Evolutionary conservation across 2,329 filamentous ascomycete species (phyloP).

Genomic region (Zopfia rhizophila): DNA sequence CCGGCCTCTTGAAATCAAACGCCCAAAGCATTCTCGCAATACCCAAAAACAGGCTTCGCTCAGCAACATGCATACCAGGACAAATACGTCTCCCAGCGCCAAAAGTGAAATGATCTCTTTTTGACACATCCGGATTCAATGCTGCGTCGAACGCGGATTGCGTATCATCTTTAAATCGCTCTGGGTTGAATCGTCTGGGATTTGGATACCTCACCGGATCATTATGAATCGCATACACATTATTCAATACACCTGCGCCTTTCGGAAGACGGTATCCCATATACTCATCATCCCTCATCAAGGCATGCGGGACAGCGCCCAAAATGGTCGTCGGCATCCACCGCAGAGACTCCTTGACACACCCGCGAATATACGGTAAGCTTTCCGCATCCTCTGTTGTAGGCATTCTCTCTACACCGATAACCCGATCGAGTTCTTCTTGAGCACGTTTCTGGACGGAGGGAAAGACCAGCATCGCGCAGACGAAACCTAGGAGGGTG

Average conservation of each 20-base stretch:
- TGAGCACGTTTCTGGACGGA: conserved; percentile 59
- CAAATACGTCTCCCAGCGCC: conserved; percentile 51
- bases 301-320: conserved; percentile 59
- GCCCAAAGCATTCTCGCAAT: conserved; percentile 45
- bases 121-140: conserved; percentile 21
- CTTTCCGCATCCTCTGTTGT: conserved; percentile 32
- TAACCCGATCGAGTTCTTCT: conserved; percentile 53
- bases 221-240: conserved; percentile 62
- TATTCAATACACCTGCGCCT: conserved; percentile 57
- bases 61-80: conserved; percentile 46
- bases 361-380: conserved; percentile 64
- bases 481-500: conserved; percentile 15
- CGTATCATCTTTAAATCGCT: conserved; percentile 47
- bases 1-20: conserved; percentile 29
- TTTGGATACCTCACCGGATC: conserved; percentile 56
- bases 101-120: conserved; percentile 48
- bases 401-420: conserved; percentile 55
- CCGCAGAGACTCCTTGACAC: conserved; percentile 67
- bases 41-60: conserved; percentile 39
- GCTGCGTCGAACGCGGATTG: conserved; percentile 22
- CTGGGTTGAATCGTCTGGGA: conserved; percentile 57
- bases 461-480: conserved; percentile 63
- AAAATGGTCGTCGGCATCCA: conserved; percentile 66
- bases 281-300: conserved; percentile 56
- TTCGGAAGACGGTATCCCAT: conserved; percentile 60